These are phyloP conservation scores for Ophiostoma tasmaniense DNA, from an alignment of 2,329 filamentous ascomycete genomes.

Conservation along the genomic window DNA sequence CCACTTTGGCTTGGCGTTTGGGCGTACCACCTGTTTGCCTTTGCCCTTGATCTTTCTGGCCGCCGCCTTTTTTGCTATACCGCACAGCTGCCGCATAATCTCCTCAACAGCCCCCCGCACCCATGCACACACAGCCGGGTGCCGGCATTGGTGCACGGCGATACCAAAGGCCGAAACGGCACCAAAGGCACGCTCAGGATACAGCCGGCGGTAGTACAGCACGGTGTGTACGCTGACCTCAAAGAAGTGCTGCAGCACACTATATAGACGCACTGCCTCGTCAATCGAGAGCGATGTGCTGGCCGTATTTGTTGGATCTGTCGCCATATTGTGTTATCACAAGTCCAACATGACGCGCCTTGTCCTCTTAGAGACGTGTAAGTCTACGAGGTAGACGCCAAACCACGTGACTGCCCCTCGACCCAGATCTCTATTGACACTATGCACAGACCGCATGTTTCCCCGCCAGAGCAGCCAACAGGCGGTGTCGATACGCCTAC, in stretches of 20 bases:
- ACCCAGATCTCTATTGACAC: not conserved
- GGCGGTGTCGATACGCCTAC: not conserved
- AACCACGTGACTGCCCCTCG: conserved; percentile 17
- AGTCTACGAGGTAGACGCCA: conserved; percentile 12
- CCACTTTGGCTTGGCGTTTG: not conserved
- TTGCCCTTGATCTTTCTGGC: not conserved
- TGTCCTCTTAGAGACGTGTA: not conserved
- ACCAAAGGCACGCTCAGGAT: conserved; percentile 70
- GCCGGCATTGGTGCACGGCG: conserved; percentile 74
- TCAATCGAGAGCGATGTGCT: conserved; percentile 11
- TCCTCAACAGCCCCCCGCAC: conserved; percentile 71
- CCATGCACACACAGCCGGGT: conserved; percentile 79
- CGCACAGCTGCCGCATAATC: conserved; percentile 60
- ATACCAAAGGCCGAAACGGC: conserved; percentile 74
- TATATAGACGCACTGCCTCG: conserved; percentile 48
- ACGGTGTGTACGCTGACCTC: conserved; percentile 78
- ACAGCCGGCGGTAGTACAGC: conserved; percentile 72
- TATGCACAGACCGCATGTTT: conserved; percentile 13
- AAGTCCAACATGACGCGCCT: not conserved
- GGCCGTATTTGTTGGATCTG: not conserved
- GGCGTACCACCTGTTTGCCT: not conserved
- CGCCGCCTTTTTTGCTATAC: conserved; percentile 21
- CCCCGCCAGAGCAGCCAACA: conserved; percentile 1
- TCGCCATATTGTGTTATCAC: not conserved
- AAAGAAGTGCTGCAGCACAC: conserved; percentile 69